Base-by-base conservation (phyloP, 371 early-diverging fungal species). In the Batkoa obscura region DNA sequence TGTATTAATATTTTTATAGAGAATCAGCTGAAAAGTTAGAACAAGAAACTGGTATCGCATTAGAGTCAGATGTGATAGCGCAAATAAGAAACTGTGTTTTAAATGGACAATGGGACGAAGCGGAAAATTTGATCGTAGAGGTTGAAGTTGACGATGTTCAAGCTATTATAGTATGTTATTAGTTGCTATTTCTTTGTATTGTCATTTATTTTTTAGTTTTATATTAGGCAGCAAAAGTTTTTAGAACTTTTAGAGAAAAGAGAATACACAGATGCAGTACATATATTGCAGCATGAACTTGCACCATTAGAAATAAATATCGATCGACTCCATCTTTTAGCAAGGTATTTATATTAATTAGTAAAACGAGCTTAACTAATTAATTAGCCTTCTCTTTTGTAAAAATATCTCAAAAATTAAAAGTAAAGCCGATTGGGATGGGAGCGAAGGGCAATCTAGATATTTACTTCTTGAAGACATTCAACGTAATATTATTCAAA, bases 181-280 rank as follows among this genome's bases (percentile, higher is more conserved):
- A 3, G 3, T 33, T 23, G n/a, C 10, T 9, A 32, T 36, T 42
- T 23, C 34, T 34, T 10, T 58, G 37, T 31, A 33, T 2, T 50
- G 13, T n/a, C 35, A 1, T 37, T 2, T 3, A n/a, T 9, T 55
- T 49, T 43, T 54, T 59, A 68, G 54, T 86, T 86, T 59, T 66
- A 86, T 49, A 73, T 90, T 45, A 62, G 81, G 41, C 72, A 82
- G 59, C 90, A 93, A 67, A 83, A 84, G 63, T 93, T 78, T 64
- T 61, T 90, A 55, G 93, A 93, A 62, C 61, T 80, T 0, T 63
- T 93, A 13, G 86, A 86, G 62, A 43, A 60, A 5, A 50, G 66
- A 31, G 61, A 82, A 33, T 66, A 73, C 5, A 76, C 76, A 61
- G 64, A 67, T 32, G 93, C 90, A 3, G 59, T 90, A 33, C 55